Conservation (phyloP, 768 basidiomycete species). For the Lactifluus piperatus region DNA sequence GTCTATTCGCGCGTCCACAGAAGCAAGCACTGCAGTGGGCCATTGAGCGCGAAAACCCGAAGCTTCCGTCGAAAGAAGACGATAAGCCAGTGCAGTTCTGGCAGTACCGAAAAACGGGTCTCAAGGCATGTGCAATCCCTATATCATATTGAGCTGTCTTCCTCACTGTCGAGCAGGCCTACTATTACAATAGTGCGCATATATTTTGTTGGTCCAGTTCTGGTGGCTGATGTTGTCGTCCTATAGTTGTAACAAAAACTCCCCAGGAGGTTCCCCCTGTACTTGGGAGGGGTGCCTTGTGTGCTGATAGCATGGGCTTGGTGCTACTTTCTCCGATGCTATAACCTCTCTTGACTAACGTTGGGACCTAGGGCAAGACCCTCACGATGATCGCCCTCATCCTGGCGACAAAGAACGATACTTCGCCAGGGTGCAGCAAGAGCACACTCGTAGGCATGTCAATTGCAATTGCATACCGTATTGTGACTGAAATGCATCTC, state of each 20-base stretch:
- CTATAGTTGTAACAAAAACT: conserved; percentile 68
- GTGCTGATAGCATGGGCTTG: conserved; percentile 85
- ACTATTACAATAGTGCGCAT: conserved; percentile 59
- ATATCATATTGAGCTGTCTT: background rate
- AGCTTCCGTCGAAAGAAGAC: conserved; percentile 51
- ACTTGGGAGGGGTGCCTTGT: conserved; percentile 78
- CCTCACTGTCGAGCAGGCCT: conserved; percentile 31
- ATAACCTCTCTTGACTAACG: conserved; percentile 6
- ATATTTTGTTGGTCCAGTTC: background rate
- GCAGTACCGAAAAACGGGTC: conserved; percentile 52
- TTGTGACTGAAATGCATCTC: background rate
- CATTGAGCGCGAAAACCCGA: conserved; percentile 69
- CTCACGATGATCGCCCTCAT: conserved; percentile 80
- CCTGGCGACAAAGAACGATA: conserved; percentile 64
- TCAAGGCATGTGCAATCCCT: conserved; percentile 37
- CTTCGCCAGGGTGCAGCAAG: conserved; percentile 46
- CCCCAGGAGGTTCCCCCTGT: conserved; percentile 55
- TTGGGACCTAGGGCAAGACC: conserved; percentile 67
- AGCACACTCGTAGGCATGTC: conserved; percentile 70
- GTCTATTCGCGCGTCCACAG: conserved; percentile 30
- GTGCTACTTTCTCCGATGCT: conserved; percentile 28
- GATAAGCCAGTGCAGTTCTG: conserved; percentile 87
- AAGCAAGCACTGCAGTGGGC: conserved; percentile 85
- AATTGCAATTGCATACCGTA: background rate
- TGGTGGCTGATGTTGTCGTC: background rate